A percentile compares a stretch with the other conserved stretches of the same genome.
phyloP scores from a whole-genome alignment of 176 grass and related monocot species.

The Juncus effusus region DNA sequence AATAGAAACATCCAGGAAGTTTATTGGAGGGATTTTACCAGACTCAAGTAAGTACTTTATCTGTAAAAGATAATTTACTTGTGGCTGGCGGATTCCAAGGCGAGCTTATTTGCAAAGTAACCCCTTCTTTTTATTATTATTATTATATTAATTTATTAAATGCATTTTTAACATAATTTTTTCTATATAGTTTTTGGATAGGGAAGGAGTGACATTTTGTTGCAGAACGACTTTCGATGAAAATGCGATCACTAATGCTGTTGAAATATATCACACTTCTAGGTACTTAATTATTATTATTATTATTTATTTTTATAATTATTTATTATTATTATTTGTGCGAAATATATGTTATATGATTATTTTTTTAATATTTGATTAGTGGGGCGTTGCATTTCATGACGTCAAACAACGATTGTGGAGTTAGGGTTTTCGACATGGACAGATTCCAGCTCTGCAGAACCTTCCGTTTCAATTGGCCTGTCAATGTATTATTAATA shows the following conservation, averaged over 20 bases:
- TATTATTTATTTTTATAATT: slow-evolving; percentile 12
- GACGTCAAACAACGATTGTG: slow-evolving; percentile 71
- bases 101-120: slow-evolving; percentile 93
- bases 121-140: slow-evolving; percentile 17
- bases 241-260: slow-evolving; percentile 67
- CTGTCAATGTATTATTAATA: slow-evolving; percentile 56
- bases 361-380: slow-evolving; percentile 19
- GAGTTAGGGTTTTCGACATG: slow-evolving; percentile 69
- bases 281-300: slow-evolving; percentile 41
- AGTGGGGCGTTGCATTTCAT: slow-evolving; percentile 74
- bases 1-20: slow-evolving; percentile 75
- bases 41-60: slow-evolving; percentile 72
- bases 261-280: slow-evolving; percentile 73
- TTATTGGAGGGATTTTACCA: slow-evolving; percentile 70
- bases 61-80: slow-evolving; percentile 73
- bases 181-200: slow-evolving; percentile 63
- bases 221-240: slow-evolving; percentile 58
- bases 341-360: slow-evolving; percentile 6
- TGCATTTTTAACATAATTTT: neutral
- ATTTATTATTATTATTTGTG: slow-evolving; percentile 4
- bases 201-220: slow-evolving; percentile 79
- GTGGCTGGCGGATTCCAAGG: slow-evolving; percentile 76
- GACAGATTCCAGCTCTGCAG: slow-evolving; percentile 72
- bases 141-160: neutral
- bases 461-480: slow-evolving; percentile 56